Percentiles rank a stretch among this genome's conserved stretches.
Conservation (phyloP, 805 yeast species). For the Maudiozyma serrabonitensis region DNA sequence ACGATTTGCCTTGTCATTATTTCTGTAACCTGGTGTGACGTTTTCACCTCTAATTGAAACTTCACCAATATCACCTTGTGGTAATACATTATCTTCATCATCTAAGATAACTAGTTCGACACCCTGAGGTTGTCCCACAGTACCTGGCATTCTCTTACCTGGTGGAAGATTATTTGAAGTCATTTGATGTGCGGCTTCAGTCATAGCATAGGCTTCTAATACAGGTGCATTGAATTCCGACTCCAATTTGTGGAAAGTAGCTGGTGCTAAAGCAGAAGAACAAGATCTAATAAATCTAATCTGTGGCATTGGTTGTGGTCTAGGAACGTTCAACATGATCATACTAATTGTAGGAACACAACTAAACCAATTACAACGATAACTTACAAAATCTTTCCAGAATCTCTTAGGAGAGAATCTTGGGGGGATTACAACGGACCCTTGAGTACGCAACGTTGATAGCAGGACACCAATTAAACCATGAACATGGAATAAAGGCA, state of each 20-base stretch:
- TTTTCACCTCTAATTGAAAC: slow-evolving; percentile 58
- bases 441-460: slow-evolving; percentile 51
- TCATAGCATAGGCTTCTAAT: slow-evolving; percentile 71
- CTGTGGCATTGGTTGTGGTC: slow-evolving; percentile 42
- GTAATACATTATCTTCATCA: slow-evolving; percentile 36
- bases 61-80: slow-evolving; percentile 54
- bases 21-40: slow-evolving; percentile 63
- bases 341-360: slow-evolving; percentile 73
- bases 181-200: slow-evolving; percentile 77
- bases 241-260: slow-evolving; percentile 51
- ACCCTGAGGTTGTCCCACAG: slow-evolving; percentile 67
- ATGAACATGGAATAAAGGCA: slow-evolving; percentile 75
- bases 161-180: slow-evolving; percentile 62
- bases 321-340: slow-evolving; percentile 44
- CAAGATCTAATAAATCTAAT: slow-evolving; percentile 65
- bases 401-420: slow-evolving; percentile 51
- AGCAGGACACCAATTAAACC: slow-evolving; percentile 59
- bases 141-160: slow-evolving; percentile 55
- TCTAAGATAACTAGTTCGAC: slow-evolving; percentile 52
- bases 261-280: slow-evolving; percentile 61
- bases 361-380: slow-evolving; percentile 59
- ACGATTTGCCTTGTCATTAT: slow-evolving; percentile 60
- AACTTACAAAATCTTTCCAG: slow-evolving; percentile 46
- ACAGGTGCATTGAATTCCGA: slow-evolving; percentile 54
- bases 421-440: slow-evolving; percentile 52